These are phyloP conservation scores for Phytophthora vignae DNA, from an alignment of 352 stramenopile species.

Conservation along the genomic window DNA sequence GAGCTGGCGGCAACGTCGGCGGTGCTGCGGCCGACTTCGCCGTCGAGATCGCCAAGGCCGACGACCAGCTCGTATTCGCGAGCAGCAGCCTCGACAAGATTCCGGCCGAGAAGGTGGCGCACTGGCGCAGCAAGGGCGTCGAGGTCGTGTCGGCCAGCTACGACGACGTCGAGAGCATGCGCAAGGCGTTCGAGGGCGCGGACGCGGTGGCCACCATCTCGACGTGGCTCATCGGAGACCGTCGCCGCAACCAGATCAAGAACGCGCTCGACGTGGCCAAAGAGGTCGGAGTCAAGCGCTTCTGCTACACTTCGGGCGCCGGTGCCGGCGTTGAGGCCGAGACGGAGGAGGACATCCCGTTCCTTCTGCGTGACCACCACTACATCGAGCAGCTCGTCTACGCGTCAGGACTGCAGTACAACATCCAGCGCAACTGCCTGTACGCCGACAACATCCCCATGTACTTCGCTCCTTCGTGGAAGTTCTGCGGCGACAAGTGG, in stretches of 20 bases:
- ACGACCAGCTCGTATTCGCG: slow-evolving; percentile 12
- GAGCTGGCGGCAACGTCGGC: slow-evolving; percentile 33
- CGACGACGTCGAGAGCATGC: slow-evolving; percentile 36
- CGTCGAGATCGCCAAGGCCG: slow-evolving; percentile 12
- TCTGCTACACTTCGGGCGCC: slow-evolving; percentile 33
- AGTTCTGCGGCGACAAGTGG: slow-evolving; percentile 38
- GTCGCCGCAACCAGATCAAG: slow-evolving; percentile 34
- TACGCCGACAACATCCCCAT: slow-evolving; percentile 38
- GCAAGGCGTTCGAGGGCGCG: slow-evolving; percentile 29
- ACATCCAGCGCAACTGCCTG: slow-evolving; percentile 38
- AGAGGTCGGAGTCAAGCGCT: slow-evolving; percentile 27
- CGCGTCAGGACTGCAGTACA: slow-evolving; percentile 33
- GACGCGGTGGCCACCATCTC: slow-evolving; percentile 33
- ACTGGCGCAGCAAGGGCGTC: background rate
- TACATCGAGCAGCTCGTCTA: slow-evolving; percentile 35
- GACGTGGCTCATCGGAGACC: slow-evolving; percentile 39
- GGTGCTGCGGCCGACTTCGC: slow-evolving; percentile 32
- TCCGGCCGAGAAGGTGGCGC: background rate
- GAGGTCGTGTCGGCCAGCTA: slow-evolving; percentile 33
- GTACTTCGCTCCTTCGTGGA: slow-evolving; percentile 38
- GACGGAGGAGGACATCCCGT: slow-evolving; percentile 35
- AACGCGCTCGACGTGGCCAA: slow-evolving; percentile 30
- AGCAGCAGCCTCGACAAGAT: slow-evolving; percentile 6
- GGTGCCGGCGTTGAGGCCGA: slow-evolving; percentile 27
- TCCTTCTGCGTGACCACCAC: slow-evolving; percentile 33